These are phyloP conservation scores for Sarocladiaceae sp. DNA, from an alignment of 2,329 filamentous ascomycete species.

Conservation along the genomic window DNA sequence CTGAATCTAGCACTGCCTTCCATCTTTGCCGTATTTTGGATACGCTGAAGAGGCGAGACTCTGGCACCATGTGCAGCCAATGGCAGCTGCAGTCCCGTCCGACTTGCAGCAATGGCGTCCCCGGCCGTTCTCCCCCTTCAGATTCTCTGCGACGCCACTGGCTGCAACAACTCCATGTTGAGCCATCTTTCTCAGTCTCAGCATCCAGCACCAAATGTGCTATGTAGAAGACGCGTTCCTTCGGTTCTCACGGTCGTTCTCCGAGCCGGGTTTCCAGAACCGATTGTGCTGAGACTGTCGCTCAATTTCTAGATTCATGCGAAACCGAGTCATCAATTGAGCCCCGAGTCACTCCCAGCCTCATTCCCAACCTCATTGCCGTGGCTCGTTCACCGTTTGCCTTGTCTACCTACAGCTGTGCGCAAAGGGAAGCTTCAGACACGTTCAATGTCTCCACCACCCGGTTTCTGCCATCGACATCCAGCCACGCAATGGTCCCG, in stretches of 20 bases:
- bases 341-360: background rate
- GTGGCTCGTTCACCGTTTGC: too few relatives aligned
- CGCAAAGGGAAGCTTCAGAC: too few relatives aligned
- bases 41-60: slow-evolving; percentile 1
- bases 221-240: too few relatives aligned
- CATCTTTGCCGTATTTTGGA: too few relatives aligned
- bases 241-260: too few relatives aligned
- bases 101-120: background rate
- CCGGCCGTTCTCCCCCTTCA: background rate
- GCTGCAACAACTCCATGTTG: background rate
- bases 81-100: background rate
- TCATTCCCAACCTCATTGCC: slow-evolving; percentile 1
- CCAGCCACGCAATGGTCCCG: slow-evolving; percentile 6
- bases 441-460: too few relatives aligned
- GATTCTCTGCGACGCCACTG: background rate
- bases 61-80: background rate
- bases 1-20: background rate
- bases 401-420: too few relatives aligned
- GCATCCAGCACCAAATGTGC: too few relatives aligned
- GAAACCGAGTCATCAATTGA: slow-evolving; percentile 1
- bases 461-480: slow-evolving; percentile 5
- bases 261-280: too few relatives aligned
- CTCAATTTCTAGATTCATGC: background rate
- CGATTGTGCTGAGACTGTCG: too few relatives aligned
- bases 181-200: too few relatives aligned